Percentiles rank a stretch among this genome's conserved stretches.
Evolutionary conservation across 805 yeast species (phyloP).

Genomic region (Schwanniomyces yamadae): DNA sequence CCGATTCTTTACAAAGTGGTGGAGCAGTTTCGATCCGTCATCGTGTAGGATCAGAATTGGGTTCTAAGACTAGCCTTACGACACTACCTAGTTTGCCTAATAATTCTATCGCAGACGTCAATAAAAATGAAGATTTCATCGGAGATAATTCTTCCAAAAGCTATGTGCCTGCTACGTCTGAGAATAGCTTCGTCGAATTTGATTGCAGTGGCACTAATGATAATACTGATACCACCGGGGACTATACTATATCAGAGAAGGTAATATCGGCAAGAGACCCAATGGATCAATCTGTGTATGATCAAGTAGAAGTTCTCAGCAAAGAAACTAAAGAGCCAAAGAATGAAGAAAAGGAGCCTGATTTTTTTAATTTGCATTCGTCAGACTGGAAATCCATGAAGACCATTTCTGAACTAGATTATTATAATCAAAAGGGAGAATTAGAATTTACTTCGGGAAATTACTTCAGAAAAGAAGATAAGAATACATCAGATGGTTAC

Average conservation of each 20-base stretch:
- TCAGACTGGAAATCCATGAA: slow-evolving; percentile 85
- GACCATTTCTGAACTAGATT: slow-evolving; percentile 70
- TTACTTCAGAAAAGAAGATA: slow-evolving; percentile 40
- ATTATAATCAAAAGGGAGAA: slow-evolving; percentile 79
- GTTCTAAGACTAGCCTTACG: slow-evolving; percentile 18
- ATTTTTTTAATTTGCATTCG: slow-evolving; percentile 40
- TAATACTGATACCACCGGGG: slow-evolving; percentile 2
- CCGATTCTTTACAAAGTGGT: too few species aligned
- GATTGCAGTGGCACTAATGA: slow-evolving; percentile 19
- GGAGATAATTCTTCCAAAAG: not conserved
- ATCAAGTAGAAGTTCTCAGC: too few species aligned
- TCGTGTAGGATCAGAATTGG: too few species aligned
- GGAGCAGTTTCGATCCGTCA: too few species aligned
- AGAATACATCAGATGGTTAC: slow-evolving; percentile 48
- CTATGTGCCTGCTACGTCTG: slow-evolving; percentile 6
- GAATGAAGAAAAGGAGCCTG: slow-evolving; percentile 21
- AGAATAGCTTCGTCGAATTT: slow-evolving; percentile 27
- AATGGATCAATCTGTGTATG: too few species aligned
- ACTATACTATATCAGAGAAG: slow-evolving; percentile 6
- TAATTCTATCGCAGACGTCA: not conserved
- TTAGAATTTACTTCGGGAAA: slow-evolving; percentile 42
- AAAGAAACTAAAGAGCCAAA: not conserved
- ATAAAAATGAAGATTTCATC: not conserved
- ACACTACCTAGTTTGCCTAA: slow-evolving; percentile 23
- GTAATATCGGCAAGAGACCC: slow-evolving; percentile 1